Conservation (phyloP, 345 rosid genomes). For the Sonneratia caseolaris region DNA sequence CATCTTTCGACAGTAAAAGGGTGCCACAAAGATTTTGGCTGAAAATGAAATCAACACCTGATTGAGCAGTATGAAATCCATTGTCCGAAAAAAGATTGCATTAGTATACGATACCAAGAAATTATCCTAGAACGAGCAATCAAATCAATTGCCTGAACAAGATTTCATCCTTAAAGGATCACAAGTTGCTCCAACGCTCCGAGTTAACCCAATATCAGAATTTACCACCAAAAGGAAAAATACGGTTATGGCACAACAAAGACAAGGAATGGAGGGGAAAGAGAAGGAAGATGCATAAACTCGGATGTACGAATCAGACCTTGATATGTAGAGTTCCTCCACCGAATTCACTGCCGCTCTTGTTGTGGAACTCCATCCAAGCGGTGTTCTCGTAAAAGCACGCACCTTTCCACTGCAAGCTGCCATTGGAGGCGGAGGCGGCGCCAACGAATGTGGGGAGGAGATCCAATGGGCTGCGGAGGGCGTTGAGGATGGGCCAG, state of each 20-base stretch:
- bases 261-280: neutral
- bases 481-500: conserved; percentile 68
- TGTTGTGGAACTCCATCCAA: conserved; percentile 86
- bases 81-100: neutral
- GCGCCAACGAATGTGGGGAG: conserved; percentile 80
- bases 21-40: too few relatives aligned
- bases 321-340: conserved; percentile 91
- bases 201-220: neutral
- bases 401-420: conserved; percentile 75
- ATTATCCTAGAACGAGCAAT: neutral
- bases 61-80: neutral
- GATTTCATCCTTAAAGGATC: neutral
- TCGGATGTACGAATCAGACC: conserved; percentile 24
- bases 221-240: neutral
- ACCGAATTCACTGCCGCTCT: conserved; percentile 66
- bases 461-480: conserved; percentile 55
- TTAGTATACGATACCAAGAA: neutral
- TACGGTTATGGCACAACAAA: neutral
- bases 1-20: too few relatives aligned
- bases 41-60: neutral
- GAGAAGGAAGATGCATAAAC: neutral
- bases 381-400: conserved; percentile 72
- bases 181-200: neutral
- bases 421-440: conserved; percentile 39
- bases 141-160: neutral